These are phyloP conservation scores for Phytophthora cryptogea DNA, from an alignment of 352 stramenopile genomes.

Conservation along the genomic window DNA sequence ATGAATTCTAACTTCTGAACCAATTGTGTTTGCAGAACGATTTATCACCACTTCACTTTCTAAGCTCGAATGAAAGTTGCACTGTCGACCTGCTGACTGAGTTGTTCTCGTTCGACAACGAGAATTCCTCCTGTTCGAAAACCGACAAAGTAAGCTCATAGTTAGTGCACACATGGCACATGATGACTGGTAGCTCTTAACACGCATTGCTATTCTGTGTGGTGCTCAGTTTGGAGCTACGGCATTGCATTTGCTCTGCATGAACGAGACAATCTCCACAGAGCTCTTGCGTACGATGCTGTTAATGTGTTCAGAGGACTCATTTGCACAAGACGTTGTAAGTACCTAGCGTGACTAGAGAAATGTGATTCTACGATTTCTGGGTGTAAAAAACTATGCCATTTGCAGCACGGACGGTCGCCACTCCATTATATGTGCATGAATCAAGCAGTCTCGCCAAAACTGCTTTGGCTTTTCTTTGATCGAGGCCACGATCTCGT, in stretches of 20 bases:
- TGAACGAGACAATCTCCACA: constrained; percentile 52
- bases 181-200: not conserved
- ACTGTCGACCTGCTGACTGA: constrained; percentile 43
- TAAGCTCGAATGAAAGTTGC: constrained; percentile 56
- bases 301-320: constrained; percentile 45
- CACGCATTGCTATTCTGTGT: not conserved
- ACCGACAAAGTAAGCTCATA: constrained; percentile 18
- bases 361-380: not conserved
- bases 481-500: constrained; percentile 60
- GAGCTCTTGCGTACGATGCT: constrained; percentile 46
- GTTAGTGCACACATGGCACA: not conserved
- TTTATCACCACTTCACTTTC: constrained; percentile 50
- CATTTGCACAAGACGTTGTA: constrained; percentile 58
- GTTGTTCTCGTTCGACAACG: constrained; percentile 46
- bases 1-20: not conserved
- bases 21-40: constrained; percentile 29
- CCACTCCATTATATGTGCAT: constrained; percentile 78
- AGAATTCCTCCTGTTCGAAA: constrained; percentile 26
- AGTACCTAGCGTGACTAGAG: constrained; percentile 11
- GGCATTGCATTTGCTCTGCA: constrained; percentile 67
- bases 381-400: constrained; percentile 21
- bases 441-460: constrained; percentile 53
- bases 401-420: constrained; percentile 49
- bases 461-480: constrained; percentile 77
- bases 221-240: constrained; percentile 53